Evolutionary conservation across 352 stramenopile species (phyloP).

Genomic region (Phytophthora hybrid): DNA sequence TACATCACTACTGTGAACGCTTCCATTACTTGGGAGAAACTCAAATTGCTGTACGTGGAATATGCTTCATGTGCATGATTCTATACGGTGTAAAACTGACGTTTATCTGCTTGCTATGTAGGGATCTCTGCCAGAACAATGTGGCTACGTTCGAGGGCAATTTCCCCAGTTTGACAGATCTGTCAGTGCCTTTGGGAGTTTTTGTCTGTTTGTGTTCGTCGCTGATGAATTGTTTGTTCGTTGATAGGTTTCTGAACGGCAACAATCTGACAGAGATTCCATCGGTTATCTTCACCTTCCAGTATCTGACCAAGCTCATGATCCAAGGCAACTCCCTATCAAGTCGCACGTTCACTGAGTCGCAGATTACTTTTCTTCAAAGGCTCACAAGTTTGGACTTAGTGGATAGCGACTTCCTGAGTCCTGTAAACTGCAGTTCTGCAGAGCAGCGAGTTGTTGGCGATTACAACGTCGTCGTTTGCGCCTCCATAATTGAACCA

Average conservation of each 20-base stretch:
- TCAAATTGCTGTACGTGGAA: neutral
- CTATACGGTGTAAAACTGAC: too few species aligned
- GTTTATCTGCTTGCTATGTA: too few species aligned
- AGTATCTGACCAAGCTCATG: neutral
- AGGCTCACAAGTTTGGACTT: neutral
- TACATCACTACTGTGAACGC: too few species aligned
- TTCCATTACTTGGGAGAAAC: neutral
- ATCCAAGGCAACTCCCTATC: neutral
- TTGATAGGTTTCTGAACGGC: neutral
- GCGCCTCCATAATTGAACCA: neutral
- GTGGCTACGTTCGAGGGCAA: neutral
- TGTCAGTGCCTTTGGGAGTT: neutral
- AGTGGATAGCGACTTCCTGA: neutral
- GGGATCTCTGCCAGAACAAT: neutral
- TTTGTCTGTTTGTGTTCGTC: too few species aligned
- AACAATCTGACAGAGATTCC: neutral
- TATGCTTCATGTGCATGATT: too few species aligned
- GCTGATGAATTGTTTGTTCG: neutral
- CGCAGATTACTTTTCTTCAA: neutral
- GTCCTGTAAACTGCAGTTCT: neutral
- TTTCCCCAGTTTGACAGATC: neutral
- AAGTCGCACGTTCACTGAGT: neutral
- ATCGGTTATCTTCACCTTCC: neutral
- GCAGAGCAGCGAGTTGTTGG: neutral
- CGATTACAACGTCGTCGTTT: neutral